phyloP scores from a whole-genome alignment of 345 rosid genomes.

The Reutealis trisperma region DNA sequence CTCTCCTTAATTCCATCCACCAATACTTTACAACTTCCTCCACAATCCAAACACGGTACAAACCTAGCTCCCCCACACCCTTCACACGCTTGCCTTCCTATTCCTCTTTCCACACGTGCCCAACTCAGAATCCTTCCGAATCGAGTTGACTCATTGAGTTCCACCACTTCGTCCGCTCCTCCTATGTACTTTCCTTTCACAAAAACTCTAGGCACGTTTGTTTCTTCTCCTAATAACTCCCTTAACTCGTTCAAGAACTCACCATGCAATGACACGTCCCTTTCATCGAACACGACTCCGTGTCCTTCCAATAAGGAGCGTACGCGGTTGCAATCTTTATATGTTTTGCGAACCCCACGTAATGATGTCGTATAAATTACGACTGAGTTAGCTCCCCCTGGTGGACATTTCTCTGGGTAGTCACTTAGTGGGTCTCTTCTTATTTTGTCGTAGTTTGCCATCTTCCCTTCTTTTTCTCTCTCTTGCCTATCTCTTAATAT shows the following conservation, averaged over 20 bases:
- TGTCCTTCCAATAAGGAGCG: slow-evolving; percentile 54
- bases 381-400: slow-evolving; percentile 59
- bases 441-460: slow-evolving; percentile 36
- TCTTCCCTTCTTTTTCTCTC: slow-evolving; percentile 69
- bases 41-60: slow-evolving; percentile 81
- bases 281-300: slow-evolving; percentile 71
- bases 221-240: slow-evolving; percentile 55
- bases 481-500: slow-evolving; percentile 56
- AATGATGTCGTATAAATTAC: slow-evolving; percentile 91
- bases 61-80: slow-evolving; percentile 93
- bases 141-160: slow-evolving; percentile 67
- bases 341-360: slow-evolving; percentile 79
- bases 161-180: slow-evolving; percentile 69
- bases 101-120: slow-evolving; percentile 69
- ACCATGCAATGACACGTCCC: slow-evolving; percentile 83
- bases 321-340: slow-evolving; percentile 65
- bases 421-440: slow-evolving; percentile 71
- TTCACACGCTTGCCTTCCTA: slow-evolving; percentile 72
- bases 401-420: slow-evolving; percentile 78
- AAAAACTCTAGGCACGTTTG: slow-evolving; percentile 70
- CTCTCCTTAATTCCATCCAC: slow-evolving; percentile 50
- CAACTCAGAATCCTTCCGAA: slow-evolving; percentile 60
- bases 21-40: slow-evolving; percentile 83
- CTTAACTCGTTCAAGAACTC: slow-evolving; percentile 66
- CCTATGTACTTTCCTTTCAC: slow-evolving; percentile 84